Evolutionary conservation across 179 eudicot genomes (phyloP), one percentile per base, ranked within the genome.

Genomic region (Actinidia arguta): DNA sequence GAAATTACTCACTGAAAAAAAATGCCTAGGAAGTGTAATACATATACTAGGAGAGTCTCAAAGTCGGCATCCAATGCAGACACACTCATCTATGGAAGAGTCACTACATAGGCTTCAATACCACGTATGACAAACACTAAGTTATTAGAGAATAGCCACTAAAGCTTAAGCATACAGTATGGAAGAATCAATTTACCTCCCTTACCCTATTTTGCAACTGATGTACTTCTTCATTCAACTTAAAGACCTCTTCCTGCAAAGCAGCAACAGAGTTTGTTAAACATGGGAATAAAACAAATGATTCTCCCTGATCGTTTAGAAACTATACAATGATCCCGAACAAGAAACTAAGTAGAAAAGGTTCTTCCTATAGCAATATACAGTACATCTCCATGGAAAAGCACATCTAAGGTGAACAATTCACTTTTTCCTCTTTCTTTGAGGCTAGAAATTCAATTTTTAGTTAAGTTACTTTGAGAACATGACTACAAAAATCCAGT

Each of bases 191-290:
- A 71, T n/a, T 51, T 47, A 42, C 62, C 51, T 3, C 64, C 4
- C 48, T 69, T 81, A 95, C 98, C 98, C 70, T 82, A 81, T 83
- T 92, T 74, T 84, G 93, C 90, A 97, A 80, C 80, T 76, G 92
- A 39, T 11, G 78, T 76, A 97, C 89, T 77, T 94, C 93, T 69
- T 88, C 91, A 25, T 51, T 76, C 85, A 95, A 86, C 83, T 88
- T 90, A 50, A 88, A 84, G 51, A 94, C 13, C 87, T 95, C 98
- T 66, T 88, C 97, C 99, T 97, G 97, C 79, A 90, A 77, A 82
- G 9, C 20, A 81, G 54, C 36, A 18, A 82, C 25, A 66, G 80
- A 12, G 16, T 67, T 70, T 24, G 54, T 78, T 42, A 79, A n/a
- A 64, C n/a, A 67, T 78, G 67, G 4, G 66, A 63, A 70, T n/a